Percentiles rank a stretch among this genome's conserved stretches.
Evolutionary conservation across 176 grass and related monocot species (phyloP).

Genomic region (Pontederia crassipes): DNA sequence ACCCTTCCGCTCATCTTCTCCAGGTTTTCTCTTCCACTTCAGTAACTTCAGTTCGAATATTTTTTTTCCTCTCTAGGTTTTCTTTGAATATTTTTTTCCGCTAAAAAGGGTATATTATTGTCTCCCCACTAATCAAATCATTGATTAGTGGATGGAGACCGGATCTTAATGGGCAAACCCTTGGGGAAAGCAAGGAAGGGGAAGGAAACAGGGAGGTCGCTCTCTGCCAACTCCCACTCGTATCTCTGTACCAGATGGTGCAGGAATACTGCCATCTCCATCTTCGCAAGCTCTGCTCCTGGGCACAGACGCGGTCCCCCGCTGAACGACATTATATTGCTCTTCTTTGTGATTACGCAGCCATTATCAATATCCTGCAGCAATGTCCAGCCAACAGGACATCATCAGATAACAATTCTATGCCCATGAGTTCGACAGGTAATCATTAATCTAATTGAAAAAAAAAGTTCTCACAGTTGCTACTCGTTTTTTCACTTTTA

Average conservation of each 20-base stretch:
- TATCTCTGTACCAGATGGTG: constrained; percentile 30
- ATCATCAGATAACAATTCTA: too few species aligned
- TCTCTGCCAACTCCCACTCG: constrained; percentile 29
- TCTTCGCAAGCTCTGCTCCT: constrained; percentile 26
- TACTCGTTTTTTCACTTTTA: background rate
- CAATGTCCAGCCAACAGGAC: background rate
- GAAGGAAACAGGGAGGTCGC: constrained; percentile 14
- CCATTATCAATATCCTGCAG: background rate
- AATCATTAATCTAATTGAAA: background rate
- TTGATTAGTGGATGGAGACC: too few species aligned
- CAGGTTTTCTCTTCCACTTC: too few species aligned
- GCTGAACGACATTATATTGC: constrained; percentile 25
- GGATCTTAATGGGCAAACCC: constrained; percentile 23
- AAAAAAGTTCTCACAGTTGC: too few species aligned
- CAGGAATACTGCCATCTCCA: constrained; percentile 35
- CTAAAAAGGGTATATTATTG: too few species aligned
- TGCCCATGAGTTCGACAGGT: background rate
- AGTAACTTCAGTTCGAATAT: too few species aligned
- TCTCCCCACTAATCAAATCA: background rate
- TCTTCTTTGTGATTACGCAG: background rate
- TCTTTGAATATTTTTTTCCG: too few species aligned
- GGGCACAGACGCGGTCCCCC: constrained; percentile 25
- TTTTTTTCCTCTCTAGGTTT: too few species aligned
- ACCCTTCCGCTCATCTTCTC: too few species aligned
- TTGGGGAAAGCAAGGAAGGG: constrained; percentile 26